Evolutionary conservation across 2,329 filamentous ascomycete species (phyloP), one percentile per base, ranked within the genome.

Genomic region (Monosporascus ibericus): DNA sequence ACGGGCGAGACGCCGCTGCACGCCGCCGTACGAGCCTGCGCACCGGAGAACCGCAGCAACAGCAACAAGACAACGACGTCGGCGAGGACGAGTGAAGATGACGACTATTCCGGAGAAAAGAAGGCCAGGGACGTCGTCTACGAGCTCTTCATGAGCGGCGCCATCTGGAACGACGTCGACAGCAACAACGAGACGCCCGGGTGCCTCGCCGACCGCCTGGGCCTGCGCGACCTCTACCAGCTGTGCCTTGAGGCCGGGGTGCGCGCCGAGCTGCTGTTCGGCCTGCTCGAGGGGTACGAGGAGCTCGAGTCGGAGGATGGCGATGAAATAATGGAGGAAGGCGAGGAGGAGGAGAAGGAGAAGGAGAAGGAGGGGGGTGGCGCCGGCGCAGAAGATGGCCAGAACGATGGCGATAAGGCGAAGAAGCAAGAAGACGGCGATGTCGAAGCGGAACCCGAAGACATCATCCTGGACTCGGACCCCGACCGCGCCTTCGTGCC

Each of bases 161-260:
- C 90, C 11, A 96, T 97, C 61, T 99, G 94, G 94, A 99, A 99
- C 72, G 92, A 96, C 68, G 76, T 97, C 52, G 90, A 97, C 69
- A 73, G 77, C 59, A 86, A 89, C 61, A 81, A 90, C 62, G 92
- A 97, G 76, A 97, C 94, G 3, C 91, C 94, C 0, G 94, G 91
- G 7, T 97, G 92, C 68, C 75, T 96, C 44, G 94, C 94, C 8
- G 76, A 78, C 53, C 74, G 83, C 25, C 67, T 96, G 24, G 86
- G 87, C 0, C 75, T 88, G 62, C 77, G 71, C 50, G 79, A 82
- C 48, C 72, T 96, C 37, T 97, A 99, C 67, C 81, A 87, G 40
- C 70, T 91, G 52, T 89, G 92, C 67, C 88, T 97, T 7, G 88
- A 92, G 65, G 92, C 92, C 2, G 94, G 94, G 17, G 89, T 96